These are phyloP conservation scores for Aspergillus latus DNA, from an alignment of 2,329 filamentous ascomycete species.

Conservation along the genomic window DNA sequence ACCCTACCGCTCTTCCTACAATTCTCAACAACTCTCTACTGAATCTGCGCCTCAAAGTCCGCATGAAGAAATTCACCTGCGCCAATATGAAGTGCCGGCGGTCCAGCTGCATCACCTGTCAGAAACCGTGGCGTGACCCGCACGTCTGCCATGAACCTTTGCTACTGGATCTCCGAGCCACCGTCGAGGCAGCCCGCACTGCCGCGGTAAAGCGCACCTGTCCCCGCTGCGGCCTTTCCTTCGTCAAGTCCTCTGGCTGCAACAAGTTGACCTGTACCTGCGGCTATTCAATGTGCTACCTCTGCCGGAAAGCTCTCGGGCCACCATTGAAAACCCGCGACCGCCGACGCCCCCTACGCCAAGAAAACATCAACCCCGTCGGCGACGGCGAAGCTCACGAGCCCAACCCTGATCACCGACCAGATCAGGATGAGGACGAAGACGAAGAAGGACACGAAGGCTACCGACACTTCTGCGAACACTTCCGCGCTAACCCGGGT, in stretches of 20 bases:
- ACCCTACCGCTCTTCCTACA: constrained; percentile 48
- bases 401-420: neutral
- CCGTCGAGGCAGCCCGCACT: constrained; percentile 90
- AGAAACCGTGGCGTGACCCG: constrained; percentile 80
- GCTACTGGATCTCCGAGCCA: constrained; percentile 76
- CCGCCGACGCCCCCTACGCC: constrained; percentile 13
- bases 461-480: constrained; percentile 93
- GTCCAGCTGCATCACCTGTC: constrained; percentile 76
- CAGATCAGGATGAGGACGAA: constrained; percentile 21
- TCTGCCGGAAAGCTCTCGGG: constrained; percentile 72
- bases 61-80: constrained; percentile 76
- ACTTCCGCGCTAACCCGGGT: constrained; percentile 82
- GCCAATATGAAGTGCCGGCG: constrained; percentile 66
- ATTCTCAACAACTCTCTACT: constrained; percentile 62
- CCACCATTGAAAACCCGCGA: constrained; percentile 22
- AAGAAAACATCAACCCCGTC: constrained; percentile 46
- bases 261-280: constrained; percentile 96
- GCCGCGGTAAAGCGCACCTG: constrained; percentile 93
- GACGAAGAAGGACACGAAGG: constrained; percentile 60
- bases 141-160: constrained; percentile 88
- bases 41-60: constrained; percentile 68
- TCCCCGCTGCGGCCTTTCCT: constrained; percentile 83
- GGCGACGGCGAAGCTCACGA: constrained; percentile 11
- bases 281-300: constrained; percentile 97
- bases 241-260: constrained; percentile 91